These are phyloP conservation scores for Solanum gandarillasii DNA, from an alignment of 257 asterid genomes.

Conservation along the genomic window DNA sequence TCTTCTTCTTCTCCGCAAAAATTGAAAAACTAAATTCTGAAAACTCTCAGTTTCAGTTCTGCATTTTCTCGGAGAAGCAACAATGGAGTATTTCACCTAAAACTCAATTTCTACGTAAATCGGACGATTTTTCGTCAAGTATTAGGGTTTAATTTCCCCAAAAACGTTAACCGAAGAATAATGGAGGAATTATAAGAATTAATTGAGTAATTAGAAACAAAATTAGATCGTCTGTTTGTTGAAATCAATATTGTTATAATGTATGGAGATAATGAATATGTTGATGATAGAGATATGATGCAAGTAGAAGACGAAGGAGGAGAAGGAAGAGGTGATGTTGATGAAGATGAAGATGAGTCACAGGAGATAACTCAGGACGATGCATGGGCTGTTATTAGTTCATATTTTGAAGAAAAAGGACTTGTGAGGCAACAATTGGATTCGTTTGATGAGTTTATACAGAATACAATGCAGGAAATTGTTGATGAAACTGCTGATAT, in stretches of 20 bases:
- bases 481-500: constrained; percentile 93
- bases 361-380: constrained; percentile 92
- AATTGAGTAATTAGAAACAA: background rate
- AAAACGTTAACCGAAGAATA: background rate
- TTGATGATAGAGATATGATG: background rate
- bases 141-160: background rate
- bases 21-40: background rate
- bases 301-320: background rate
- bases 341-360: constrained; percentile 17
- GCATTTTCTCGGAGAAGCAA: background rate
- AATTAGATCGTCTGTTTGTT: background rate
- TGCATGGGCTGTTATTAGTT: constrained; percentile 96
- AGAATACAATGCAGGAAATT: constrained; percentile 96
- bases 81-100: background rate
- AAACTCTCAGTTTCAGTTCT: background rate
- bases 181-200: background rate
- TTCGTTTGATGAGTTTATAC: constrained; percentile 91
- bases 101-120: background rate
- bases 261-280: background rate
- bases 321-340: background rate
- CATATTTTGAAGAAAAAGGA: constrained; percentile 94
- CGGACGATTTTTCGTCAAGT: background rate
- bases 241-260: background rate
- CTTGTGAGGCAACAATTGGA: constrained; percentile 92
- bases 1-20: background rate